Evolutionary conservation across 164 flowering plant species (phyloP).

Genomic region (Stephania yunnanensis): DNA sequence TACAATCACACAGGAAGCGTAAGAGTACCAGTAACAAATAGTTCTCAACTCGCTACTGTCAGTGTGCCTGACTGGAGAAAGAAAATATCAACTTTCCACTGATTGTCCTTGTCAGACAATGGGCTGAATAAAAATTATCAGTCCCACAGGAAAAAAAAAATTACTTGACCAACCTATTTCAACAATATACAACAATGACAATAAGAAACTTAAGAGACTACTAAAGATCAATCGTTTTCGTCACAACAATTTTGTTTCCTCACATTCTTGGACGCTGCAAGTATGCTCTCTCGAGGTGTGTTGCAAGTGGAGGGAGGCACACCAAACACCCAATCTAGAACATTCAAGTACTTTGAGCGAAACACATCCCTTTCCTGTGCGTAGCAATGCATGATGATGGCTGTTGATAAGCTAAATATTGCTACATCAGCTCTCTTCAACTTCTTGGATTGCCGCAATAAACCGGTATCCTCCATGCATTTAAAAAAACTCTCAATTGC

Average conservation of each 20-base stretch:
- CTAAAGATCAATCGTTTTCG: background rate
- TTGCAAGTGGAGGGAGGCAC: conserved; percentile 60
- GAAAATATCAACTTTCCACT: too few relatives aligned
- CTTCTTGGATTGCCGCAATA: conserved; percentile 46
- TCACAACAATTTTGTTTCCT: background rate
- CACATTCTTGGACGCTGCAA: background rate
- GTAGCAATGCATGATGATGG: conserved; percentile 96
- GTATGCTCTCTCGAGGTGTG: background rate
- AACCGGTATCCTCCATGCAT: conserved; percentile 68
- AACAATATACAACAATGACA: too few relatives aligned
- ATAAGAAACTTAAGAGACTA: too few relatives aligned
- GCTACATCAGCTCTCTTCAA: conserved; percentile 77
- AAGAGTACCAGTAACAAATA: too few relatives aligned
- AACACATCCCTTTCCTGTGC: conserved; percentile 92
- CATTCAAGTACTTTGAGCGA: conserved; percentile 88
- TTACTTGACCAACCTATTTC: too few relatives aligned
- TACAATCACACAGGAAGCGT: too few relatives aligned
- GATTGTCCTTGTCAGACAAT: too few relatives aligned
- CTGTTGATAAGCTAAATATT: conserved; percentile 85
- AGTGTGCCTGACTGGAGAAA: too few relatives aligned
- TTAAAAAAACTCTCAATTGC: conserved; percentile 94
- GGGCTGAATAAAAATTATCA: too few relatives aligned
- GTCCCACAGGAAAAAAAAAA: too few relatives aligned
- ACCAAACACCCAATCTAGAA: conserved; percentile 99
- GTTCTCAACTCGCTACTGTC: too few relatives aligned